Evolutionary conservation across 1,139 yeast genomes (phyloP), one percentile per base, ranked within the genome.

Genomic region (Yamadazyma diospyri): DNA sequence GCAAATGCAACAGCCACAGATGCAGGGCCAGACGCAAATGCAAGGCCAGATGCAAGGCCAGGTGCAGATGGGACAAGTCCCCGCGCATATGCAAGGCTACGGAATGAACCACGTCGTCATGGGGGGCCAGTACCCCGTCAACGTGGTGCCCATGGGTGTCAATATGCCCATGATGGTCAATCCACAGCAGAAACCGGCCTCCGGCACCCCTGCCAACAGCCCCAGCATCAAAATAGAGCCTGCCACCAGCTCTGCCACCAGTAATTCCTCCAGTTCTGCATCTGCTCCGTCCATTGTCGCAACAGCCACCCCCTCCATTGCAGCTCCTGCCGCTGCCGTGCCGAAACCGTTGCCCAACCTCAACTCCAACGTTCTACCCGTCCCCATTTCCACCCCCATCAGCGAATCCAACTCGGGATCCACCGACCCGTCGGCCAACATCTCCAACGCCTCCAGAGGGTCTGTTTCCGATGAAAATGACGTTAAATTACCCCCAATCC

Each of bases 401-500:
- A 25, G 11, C 15, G 12, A 16, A 25, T 8, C 27, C 11, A 13
- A 16, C 15, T 15, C 18, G n/a, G 15, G 16, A 14, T 9, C 11
- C n/a, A 10, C 18, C 9, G 25, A 25, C 15, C 27, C 27, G 4
- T 25, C 19, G 15, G 27, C 25, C 15, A 23, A 23, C 16, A 13
- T 23, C 9, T 11, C 29, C 21, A 17, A 17, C 13, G 9, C 12
- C 18, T 17, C 21, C 17, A 17, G 23, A 9, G 23, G 9, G 7
- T 5, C 16, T 11, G 23, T 6, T 22, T 12, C 20, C 8, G 20
- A 18, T 18, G 23, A 17, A 13, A 12, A 23, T 12, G 48, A 43
- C 7, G 43, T 55, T 30, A 55, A 48, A 28, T 44, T 57, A 21
- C 60, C 62, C 6, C 51, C 59, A 1, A 53, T 57, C 6, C 45